A percentile compares a stretch with the other conserved stretches of the same genome.
phyloP scores from a whole-genome alignment of 2,329 filamentous ascomycete species.

The Alternaria panax region DNA sequence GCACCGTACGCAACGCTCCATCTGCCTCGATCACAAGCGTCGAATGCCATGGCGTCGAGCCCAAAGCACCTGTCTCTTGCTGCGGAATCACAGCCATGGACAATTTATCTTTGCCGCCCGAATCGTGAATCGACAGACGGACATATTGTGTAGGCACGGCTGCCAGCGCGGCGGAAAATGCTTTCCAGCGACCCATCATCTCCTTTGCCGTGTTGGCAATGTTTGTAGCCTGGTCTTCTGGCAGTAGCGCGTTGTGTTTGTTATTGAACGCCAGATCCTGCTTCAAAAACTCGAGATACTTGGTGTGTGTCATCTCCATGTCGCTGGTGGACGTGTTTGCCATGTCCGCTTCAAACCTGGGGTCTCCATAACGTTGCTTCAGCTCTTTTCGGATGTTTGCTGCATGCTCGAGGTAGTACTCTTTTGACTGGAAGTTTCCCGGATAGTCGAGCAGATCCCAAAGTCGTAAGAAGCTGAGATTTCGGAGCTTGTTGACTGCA shows the following conservation, averaged over 20 bases:
- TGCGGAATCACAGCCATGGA: slow-evolving; percentile 39
- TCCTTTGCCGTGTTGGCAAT: slow-evolving; percentile 38
- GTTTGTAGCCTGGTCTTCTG: slow-evolving; percentile 28
- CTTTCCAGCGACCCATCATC: slow-evolving; percentile 44
- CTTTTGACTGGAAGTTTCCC: slow-evolving; percentile 26
- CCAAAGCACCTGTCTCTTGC: slow-evolving; percentile 27
- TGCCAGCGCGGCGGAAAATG: slow-evolving; percentile 33
- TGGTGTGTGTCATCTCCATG: slow-evolving; percentile 39
- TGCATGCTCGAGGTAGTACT: slow-evolving; percentile 35
- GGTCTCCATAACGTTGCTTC: slow-evolving; percentile 30
- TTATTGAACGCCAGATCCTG: slow-evolving; percentile 31
- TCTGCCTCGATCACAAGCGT: slow-evolving; percentile 28
- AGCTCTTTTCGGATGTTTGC: slow-evolving; percentile 36
- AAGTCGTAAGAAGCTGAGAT: slow-evolving; percentile 29
- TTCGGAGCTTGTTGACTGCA: slow-evolving; percentile 23
- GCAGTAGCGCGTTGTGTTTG: slow-evolving; percentile 22
- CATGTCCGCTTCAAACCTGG: slow-evolving; percentile 41
- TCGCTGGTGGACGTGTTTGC: slow-evolving; percentile 35
- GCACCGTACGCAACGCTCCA: slow-evolving; percentile 30
- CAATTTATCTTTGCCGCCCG: slow-evolving; percentile 40
- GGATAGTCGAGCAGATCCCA: slow-evolving; percentile 28
- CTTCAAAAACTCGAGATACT: slow-evolving; percentile 38
- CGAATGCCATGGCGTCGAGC: slow-evolving; percentile 39
- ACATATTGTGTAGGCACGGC: slow-evolving; percentile 31
- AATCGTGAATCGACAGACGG: slow-evolving; percentile 43